phyloP scores from a whole-genome alignment of 371 early-diverging fungal species.

The Catenaria anguillulae region DNA sequence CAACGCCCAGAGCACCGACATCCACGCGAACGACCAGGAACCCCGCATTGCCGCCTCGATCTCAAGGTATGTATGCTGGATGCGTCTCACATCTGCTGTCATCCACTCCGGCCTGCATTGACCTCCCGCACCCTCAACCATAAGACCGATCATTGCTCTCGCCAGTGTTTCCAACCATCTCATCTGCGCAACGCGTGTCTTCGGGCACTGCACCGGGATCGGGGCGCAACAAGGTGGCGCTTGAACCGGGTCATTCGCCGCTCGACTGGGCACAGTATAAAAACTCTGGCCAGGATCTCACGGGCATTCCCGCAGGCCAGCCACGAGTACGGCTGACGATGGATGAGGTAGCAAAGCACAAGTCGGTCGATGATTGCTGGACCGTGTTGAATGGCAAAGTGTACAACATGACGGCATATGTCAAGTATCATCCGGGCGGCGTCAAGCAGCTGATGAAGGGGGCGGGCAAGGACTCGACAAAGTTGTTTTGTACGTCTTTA shows the following conservation, averaged over 20 bases:
- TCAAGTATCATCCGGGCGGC: slow-evolving; percentile 96
- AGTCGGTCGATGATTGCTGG: slow-evolving; percentile 73
- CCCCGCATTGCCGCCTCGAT: too few relatives aligned
- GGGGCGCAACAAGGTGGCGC: slow-evolving; percentile 53
- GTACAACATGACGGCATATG: slow-evolving; percentile 85
- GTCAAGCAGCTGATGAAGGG: slow-evolving; percentile 70
- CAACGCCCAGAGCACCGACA: too few relatives aligned
- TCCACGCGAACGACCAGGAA: too few relatives aligned
- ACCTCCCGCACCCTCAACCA: too few relatives aligned
- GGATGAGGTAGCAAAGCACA: slow-evolving; percentile 66
- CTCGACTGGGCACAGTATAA: slow-evolving; percentile 84
- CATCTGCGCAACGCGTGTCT: background rate
- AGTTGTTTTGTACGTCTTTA: slow-evolving; percentile 55
- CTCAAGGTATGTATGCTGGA: too few relatives aligned
- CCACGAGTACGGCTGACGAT: slow-evolving; percentile 36
- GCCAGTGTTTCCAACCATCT: slow-evolving; percentile 1
- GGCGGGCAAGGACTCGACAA: slow-evolving; percentile 89
- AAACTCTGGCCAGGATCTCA: slow-evolving; percentile 51
- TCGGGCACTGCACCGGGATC: background rate
- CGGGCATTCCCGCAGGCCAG: too few relatives aligned
- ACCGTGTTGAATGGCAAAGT: slow-evolving; percentile 82
- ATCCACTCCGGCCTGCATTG: too few relatives aligned
- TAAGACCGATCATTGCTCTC: background rate
- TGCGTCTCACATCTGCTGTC: too few relatives aligned
- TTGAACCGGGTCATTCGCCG: slow-evolving; percentile 80